These are phyloP conservation scores for Hypoxylon sp. DNA, from an alignment of 2,329 filamentous ascomycete genomes.

Conservation along the genomic window DNA sequence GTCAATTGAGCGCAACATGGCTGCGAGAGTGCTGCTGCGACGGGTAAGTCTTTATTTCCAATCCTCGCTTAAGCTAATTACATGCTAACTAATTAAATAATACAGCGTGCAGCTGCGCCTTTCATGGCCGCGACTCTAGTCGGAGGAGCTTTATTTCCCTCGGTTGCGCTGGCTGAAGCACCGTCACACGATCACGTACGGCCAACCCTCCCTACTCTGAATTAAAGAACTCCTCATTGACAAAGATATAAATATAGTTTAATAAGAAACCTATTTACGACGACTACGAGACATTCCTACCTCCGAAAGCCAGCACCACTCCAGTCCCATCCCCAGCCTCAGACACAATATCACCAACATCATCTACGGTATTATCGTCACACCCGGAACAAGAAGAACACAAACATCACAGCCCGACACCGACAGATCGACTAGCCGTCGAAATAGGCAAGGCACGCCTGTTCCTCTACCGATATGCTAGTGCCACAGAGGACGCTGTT, in stretches of 20 bases:
- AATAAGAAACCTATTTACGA: constrained; percentile 85
- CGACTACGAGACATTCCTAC: constrained; percentile 65
- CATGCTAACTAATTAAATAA: constrained; percentile 47
- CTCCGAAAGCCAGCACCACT: constrained; percentile 44
- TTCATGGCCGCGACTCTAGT: constrained; percentile 62
- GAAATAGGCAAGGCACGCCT: constrained; percentile 86
- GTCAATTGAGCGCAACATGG: constrained; percentile 69
- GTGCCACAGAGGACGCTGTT: constrained; percentile 81
- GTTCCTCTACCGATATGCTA: constrained; percentile 81
- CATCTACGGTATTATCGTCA: constrained; percentile 47
- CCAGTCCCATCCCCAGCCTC: constrained; percentile 53
- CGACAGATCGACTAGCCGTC: constrained; percentile 88
- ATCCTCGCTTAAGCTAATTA: constrained; percentile 27
- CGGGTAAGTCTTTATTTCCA: constrained; percentile 58
- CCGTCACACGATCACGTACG: constrained; percentile 49
- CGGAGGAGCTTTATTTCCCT: constrained; percentile 54
- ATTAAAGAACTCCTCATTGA: constrained; percentile 11
- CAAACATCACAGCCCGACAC: constrained; percentile 71
- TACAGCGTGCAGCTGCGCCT: constrained; percentile 64
- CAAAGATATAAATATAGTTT: constrained; percentile 25
- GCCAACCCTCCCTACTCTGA: not conserved
- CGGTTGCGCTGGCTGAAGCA: constrained; percentile 63
- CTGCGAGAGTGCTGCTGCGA: constrained; percentile 70
- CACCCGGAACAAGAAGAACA: constrained; percentile 41
- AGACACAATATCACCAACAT: constrained; percentile 50